Evolutionary conservation across 1,284 basidiomycete species (phyloP), one percentile per base, ranked within the genome.

Genomic region (Vanrija sp.): DNA sequence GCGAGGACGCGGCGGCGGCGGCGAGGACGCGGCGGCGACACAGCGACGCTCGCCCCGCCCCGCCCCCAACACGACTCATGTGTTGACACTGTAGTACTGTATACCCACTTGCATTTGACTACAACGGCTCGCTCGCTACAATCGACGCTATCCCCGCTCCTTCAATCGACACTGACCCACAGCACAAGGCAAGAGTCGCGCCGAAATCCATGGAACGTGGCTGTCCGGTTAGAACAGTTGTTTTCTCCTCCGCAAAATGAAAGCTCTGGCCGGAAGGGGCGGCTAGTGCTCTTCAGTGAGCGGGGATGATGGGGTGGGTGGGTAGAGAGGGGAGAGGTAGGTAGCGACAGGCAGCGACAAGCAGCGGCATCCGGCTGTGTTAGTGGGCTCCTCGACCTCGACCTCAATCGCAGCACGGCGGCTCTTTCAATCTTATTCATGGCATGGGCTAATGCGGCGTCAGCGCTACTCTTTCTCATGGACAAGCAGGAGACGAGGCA

Each of bases 121-220:
- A 38, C 25, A 48, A 31, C 1, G 24, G 19, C 3, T 23, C n/a
- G n/a, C n/a, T n/a, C n/a, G 25, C 15, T 41, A 31, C 8, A 42
- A 41, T n/a, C n/a, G n/a, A n/a, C n/a, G n/a, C n/a, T 69, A 58
- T 69, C 53, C 54, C 43, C 65, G 62, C 51, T 65, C 58, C 55
- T 66, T 60, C 68, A 70, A 70, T 69, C 62, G 63, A 58, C 66
- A 53, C 49, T 3, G 41, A 55, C 57, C 62, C 66, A 67, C 61
- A 18, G 49, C 48, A 41, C 37, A 25, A 41, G 18, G 54, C 61
- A 43, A 56, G 59, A 55, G 58, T 35, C 45, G 52, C 49, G 60
- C 66, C 70, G 65, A 74, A 72, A 74, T 71, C 68, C 66, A 71
- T 67, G 62, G 60, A 63, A 59, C 53, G 67, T 61, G 49, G 43